Evolutionary conservation across 2,329 filamentous ascomycete species (phyloP), one percentile per base, ranked within the genome.

Genomic region (Gliomastix tumulicola): DNA sequence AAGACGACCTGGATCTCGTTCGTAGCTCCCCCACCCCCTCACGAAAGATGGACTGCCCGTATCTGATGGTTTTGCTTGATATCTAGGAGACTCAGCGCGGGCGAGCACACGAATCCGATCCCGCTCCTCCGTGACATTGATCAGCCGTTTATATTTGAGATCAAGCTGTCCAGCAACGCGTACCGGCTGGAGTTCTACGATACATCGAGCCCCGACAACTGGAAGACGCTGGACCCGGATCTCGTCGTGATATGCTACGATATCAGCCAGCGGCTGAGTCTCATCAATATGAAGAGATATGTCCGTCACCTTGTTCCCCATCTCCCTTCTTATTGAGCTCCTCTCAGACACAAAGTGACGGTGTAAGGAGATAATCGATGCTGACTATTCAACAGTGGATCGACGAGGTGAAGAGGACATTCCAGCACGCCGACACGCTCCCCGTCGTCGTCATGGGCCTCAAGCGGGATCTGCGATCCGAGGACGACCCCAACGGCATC

Each of bases 1-100:
- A 81, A 80, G 55, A 75, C 74, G 17, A 76, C 69, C 1, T 79
- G 80, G 52, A 51, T 80, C 48, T 76, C 75, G 76, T 79, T 49
- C 44, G 75, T 68, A 47, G 20, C n/a, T 16, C 13, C 18, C 13
- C 18, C 15, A 34, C 15, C 20, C 32, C 19, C 12, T 32, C 16
- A 6, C n/a, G 16, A 32, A 12, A 15, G 25, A 19, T 32, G 15
- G 12, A 15, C n/a, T 32, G 13, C n/a, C 21, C 19, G 4, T 10
- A 21, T 32, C 25, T 17, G 28, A 36, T 16, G n/a, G n/a, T 11
- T 12, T 13, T 28, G 21, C 25, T 27, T 35, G 35, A 30, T 10
- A 32, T 20, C 15, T 36, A 79, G 76, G 38, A 65, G 74, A 40
- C 65, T 79, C 48, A 75, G 72, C 49, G 56, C 57, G 6, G 62